Conservation (phyloP, 352 stramenopile genomes). For the Phytophthora sansomeana region DNA sequence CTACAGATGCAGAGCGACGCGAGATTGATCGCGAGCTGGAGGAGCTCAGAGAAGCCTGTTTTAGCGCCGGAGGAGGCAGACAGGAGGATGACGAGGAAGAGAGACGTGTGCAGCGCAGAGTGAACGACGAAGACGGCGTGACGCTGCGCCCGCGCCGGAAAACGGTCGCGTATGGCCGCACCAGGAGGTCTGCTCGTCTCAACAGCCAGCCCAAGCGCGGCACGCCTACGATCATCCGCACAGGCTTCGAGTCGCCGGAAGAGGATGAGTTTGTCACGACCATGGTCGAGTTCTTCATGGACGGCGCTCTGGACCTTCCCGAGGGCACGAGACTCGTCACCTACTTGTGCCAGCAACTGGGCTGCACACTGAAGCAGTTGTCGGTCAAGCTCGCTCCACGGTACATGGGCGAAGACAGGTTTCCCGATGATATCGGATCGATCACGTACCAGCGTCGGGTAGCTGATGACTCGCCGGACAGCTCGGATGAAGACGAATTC, state of each 20-base stretch:
- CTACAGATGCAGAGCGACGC: constrained; percentile 37
- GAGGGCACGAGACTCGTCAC: constrained; percentile 61
- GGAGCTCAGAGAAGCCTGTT: constrained; percentile 47
- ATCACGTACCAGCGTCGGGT: constrained; percentile 59
- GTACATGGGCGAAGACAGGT: constrained; percentile 57
- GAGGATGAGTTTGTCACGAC: constrained; percentile 67
- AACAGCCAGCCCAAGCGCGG: constrained; percentile 35
- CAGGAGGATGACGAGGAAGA: constrained; percentile 14
- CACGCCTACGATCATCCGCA: constrained; percentile 76
- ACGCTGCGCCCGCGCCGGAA: not conserved
- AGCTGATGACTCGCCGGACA: constrained; percentile 17
- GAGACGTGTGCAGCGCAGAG: constrained; percentile 9
- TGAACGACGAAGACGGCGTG: constrained; percentile 17
- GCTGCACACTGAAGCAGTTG: constrained; percentile 60
- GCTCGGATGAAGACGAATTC: constrained; percentile 38
- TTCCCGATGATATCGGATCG: constrained; percentile 63
- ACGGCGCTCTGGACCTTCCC: constrained; percentile 54
- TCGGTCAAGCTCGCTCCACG: constrained; percentile 76
- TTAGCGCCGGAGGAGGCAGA: constrained; percentile 27
- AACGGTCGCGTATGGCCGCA: constrained; percentile 11
- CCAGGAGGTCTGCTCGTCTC: constrained; percentile 19
- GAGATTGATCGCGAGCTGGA: constrained; percentile 47
- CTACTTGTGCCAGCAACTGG: constrained; percentile 68
- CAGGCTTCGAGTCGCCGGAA: constrained; percentile 70
- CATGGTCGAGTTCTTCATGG: constrained; percentile 73